Base-by-base conservation (phyloP, 257 asterid species). In the Cruciata laevipes region DNA sequence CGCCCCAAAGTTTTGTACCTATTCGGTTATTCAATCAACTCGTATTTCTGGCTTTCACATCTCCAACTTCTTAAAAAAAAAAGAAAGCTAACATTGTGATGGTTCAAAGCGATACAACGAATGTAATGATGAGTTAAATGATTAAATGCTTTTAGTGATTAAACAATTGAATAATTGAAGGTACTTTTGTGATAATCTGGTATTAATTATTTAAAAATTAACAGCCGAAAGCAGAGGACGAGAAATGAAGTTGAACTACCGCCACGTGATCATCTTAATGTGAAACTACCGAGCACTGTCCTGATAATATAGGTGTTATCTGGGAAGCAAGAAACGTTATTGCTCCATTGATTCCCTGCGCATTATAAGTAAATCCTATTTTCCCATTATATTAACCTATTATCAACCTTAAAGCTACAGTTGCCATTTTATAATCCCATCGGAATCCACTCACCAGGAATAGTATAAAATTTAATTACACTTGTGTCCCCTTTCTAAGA, bases 271-370 rank as follows among this genome's bases (percentile, higher is more conserved):
- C 16, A 40, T 40, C 49, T 40, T 40, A 40, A 16, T 40, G 16
- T 40, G 49, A 11, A 40, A 40, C 49, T 40, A 11, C 16, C 49
- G 13, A 38, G 4, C 49, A 40, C 4, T 40, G 17, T 40, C 49
- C 49, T 40, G 49, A 40, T 33, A 8, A 33, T 35, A 10, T 11
- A 40, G 67, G 73, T 27, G 44, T 12, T 59, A 69, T 69, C 66
- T 17, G 31, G 33, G 67, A 27, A 24, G 12, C 52, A 32, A 9
- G 51, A 31, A 0, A 13, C 18, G 61, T 9, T 58, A 59, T 59
- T 59, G 31, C 35, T 58, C 63, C 63, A 25, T 27, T 59, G 64
- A 27, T 59, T 33, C 60, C 24, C 27, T 53, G 60, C 24, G 27
- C 20, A 53, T 20, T 18, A 53, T n/a, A 20, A 24, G 21, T 3